Percentiles rank a stretch among this genome's conserved stretches.
Evolutionary conservation across 2,329 filamentous ascomycete species (phyloP).

Genomic region (Tolypocladium amazonense): DNA sequence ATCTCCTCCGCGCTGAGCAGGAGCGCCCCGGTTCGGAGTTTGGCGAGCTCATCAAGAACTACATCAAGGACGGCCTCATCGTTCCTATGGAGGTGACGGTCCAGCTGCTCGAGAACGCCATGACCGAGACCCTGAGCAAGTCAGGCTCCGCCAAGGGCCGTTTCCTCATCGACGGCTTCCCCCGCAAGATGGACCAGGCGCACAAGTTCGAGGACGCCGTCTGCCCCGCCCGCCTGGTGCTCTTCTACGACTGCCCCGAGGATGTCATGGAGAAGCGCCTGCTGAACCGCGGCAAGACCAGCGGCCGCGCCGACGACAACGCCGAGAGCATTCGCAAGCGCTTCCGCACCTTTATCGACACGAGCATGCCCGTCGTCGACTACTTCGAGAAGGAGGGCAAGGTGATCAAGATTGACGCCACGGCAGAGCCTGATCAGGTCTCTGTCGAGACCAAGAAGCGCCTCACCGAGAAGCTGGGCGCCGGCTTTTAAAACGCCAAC

Average conservation of each 20-base stretch:
- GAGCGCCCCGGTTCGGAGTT: conserved; percentile 77
- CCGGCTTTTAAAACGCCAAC: conserved; percentile 12
- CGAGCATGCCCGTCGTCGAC: conserved; percentile 93
- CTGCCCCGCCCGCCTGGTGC: conserved; percentile 70
- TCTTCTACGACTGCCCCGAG: conserved; percentile 94
- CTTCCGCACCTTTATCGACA: conserved; percentile 88
- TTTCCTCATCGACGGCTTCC: conserved; percentile 79
- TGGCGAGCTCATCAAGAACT: conserved; percentile 81
- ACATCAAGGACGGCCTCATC: conserved; percentile 90
- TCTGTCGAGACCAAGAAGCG: conserved; percentile 41
- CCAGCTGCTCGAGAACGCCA: conserved; percentile 85
- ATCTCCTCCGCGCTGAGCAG: conserved; percentile 89
- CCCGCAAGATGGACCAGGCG: conserved; percentile 94
- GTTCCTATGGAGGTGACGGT: conserved; percentile 99
- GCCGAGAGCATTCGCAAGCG: conserved; percentile 92
- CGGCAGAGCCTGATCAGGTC: conserved; percentile 52
- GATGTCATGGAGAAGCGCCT: conserved; percentile 75
- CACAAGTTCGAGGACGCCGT: conserved; percentile 86
- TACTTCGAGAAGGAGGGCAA: conserved; percentile 66
- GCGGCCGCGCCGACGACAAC: conserved; percentile 86
- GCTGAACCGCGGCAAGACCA: conserved; percentile 84
- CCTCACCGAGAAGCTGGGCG: conserved; percentile 38
- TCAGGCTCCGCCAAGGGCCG: conserved; percentile 43
- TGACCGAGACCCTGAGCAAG: conserved; percentile 57
- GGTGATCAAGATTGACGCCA: conserved; percentile 73